Conservation (phyloP, 2,329 filamentous ascomycete genomes). For the Colletotrichum zoysiae region DNA sequence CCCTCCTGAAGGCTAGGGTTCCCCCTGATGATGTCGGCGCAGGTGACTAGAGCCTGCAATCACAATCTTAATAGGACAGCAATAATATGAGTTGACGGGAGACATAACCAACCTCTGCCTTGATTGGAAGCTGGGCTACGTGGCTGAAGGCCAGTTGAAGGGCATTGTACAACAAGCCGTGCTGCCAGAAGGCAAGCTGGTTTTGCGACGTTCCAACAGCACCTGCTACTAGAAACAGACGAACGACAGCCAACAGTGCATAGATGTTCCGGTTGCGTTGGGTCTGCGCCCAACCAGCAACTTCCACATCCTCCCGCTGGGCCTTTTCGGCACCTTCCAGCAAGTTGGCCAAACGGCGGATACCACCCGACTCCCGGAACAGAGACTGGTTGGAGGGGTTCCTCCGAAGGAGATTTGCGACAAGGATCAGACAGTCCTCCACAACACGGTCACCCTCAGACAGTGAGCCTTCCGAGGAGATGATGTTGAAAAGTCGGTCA, state of each 20-base stretch:
- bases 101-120: conserved; percentile 74
- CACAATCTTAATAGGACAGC: conserved; percentile 24
- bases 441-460: conserved; percentile 86
- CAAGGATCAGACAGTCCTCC: conserved; percentile 91
- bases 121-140: conserved; percentile 79
- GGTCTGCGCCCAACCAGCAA: conserved; percentile 80
- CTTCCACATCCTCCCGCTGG: conserved; percentile 66
- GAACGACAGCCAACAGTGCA: conserved; percentile 86
- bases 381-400: conserved; percentile 94
- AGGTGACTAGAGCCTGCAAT: conserved; percentile 80
- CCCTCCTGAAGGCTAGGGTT: conserved; percentile 86
- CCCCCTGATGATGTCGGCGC: conserved; percentile 87
- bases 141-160: conserved; percentile 86
- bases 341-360: conserved; percentile 78
- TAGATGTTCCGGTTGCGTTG: conserved; percentile 92
- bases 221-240: conserved; percentile 86
- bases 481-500: conserved; percentile 84
- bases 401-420: conserved; percentile 88
- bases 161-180: conserved; percentile 82
- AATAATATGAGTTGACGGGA: conserved; percentile 26
- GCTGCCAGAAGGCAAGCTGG: conserved; percentile 86
- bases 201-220: conserved; percentile 85
- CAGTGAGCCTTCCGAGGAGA: conserved; percentile 84
- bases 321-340: conserved; percentile 71
- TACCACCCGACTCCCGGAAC: conserved; percentile 90